Evolutionary conservation across 192 early-diverging fungal genomes (phyloP).

Genomic region (Entrophospora sp.): DNA sequence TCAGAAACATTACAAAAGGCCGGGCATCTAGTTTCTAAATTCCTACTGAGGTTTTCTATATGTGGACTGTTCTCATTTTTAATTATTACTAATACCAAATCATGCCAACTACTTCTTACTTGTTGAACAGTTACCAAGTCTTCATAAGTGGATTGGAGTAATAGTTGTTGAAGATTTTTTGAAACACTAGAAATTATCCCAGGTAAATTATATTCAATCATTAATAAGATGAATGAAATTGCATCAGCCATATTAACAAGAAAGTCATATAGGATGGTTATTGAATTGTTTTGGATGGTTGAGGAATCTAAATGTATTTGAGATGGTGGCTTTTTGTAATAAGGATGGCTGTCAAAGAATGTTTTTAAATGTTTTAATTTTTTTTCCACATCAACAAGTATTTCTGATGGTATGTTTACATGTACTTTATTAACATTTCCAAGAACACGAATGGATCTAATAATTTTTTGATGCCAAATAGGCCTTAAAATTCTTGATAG

Average conservation of each 20-base stretch:
- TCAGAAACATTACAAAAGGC: slow-evolving; percentile 17
- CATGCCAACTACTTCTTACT: slow-evolving; percentile 15
- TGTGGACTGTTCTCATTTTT: slow-evolving; percentile 12
- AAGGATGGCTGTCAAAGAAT: too few species aligned
- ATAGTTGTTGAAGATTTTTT: background rate
- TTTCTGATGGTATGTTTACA: too few species aligned
- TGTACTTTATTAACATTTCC: too few species aligned
- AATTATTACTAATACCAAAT: slow-evolving; percentile 19
- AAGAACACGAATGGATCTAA: too few species aligned
- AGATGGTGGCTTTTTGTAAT: too few species aligned
- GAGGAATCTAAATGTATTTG: too few species aligned
- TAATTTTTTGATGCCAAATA: slow-evolving; percentile 7
- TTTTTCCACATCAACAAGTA: too few species aligned
- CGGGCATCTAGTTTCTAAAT: slow-evolving; percentile 7
- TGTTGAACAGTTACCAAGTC: background rate
- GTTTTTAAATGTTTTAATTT: too few species aligned
- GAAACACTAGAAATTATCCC: slow-evolving; percentile 9
- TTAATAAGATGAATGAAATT: slow-evolving; percentile 7
- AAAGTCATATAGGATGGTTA: slow-evolving; percentile 9
- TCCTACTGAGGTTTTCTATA: slow-evolving; percentile 18
- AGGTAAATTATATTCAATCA: slow-evolving; percentile 16
- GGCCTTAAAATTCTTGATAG: slow-evolving; percentile 16
- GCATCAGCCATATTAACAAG: slow-evolving; percentile 6
- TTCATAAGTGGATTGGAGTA: background rate
- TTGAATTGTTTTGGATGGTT: background rate